Conservation (phyloP, 345 rosid species). For the Microthlaspi erraticum region DNA sequence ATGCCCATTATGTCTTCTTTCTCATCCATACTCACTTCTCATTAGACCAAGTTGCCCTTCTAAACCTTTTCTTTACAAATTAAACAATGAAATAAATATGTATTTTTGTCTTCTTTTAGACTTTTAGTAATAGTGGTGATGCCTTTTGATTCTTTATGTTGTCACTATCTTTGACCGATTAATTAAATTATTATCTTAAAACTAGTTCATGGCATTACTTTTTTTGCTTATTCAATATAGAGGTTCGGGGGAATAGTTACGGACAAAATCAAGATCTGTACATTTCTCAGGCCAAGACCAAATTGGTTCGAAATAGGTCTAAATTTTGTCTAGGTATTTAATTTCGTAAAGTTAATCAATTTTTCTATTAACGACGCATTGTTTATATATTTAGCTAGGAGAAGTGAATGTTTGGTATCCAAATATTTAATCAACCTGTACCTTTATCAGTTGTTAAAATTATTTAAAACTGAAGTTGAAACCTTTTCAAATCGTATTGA, state of each 20-base stretch:
- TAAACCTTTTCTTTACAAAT: slow-evolving; percentile 12
- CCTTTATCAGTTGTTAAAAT: neutral
- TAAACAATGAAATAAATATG: slow-evolving; percentile 12
- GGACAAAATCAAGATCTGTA: slow-evolving; percentile 5
- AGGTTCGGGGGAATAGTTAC: neutral
- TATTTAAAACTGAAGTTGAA: neutral
- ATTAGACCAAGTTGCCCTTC: slow-evolving; percentile 10
- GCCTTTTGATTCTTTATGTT: slow-evolving; percentile 34
- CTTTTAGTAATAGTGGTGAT: slow-evolving; percentile 34
- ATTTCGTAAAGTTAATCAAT: neutral
- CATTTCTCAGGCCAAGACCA: neutral
- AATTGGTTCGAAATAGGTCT: neutral
- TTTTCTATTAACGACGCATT: slow-evolving; percentile 2
- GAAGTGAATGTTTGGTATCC: slow-evolving; percentile 6
- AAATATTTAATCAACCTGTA: neutral
- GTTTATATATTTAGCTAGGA: neutral
- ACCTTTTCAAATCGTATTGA: slow-evolving; percentile 6
- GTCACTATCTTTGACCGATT: slow-evolving; percentile 45
- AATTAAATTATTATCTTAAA: slow-evolving; percentile 6
- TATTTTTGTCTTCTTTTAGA: slow-evolving; percentile 29
- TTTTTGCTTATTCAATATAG: neutral
- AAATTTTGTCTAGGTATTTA: neutral
- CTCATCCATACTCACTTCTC: slow-evolving; percentile 22
- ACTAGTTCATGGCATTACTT: slow-evolving; percentile 18
- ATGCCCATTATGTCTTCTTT: slow-evolving; percentile 25